A percentile compares a stretch with the other conserved stretches of the same genome.
Evolutionary conservation across 2,329 filamentous ascomycete species (phyloP).

Genomic region (Rutstroemia sydowiana): DNA sequence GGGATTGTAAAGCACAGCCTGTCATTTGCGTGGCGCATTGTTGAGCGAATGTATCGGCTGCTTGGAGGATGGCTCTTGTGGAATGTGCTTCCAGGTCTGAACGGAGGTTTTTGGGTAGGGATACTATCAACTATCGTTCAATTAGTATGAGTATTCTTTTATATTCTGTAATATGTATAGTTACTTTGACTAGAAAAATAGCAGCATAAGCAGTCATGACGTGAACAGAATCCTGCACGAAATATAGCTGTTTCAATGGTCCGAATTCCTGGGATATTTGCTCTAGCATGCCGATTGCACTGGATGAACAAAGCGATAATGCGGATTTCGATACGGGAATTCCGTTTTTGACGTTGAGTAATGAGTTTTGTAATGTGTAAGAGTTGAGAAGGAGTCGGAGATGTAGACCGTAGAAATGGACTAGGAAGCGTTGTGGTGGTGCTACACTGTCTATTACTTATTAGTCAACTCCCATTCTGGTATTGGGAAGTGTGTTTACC

Average conservation of each 20-base stretch:
- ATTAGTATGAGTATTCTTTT: not conserved
- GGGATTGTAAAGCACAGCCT: slow-evolving; percentile 30
- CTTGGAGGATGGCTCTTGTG: slow-evolving; percentile 12
- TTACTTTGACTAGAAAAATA: slow-evolving; percentile 34
- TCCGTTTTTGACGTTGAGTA: slow-evolving; percentile 20
- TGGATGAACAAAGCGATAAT: slow-evolving; percentile 30
- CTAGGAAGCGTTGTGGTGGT: slow-evolving; percentile 32
- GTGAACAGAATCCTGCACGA: slow-evolving; percentile 36
- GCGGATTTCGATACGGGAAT: slow-evolving; percentile 26
- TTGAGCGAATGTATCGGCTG: slow-evolving; percentile 22
- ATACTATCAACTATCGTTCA: not conserved
- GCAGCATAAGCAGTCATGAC: slow-evolving; percentile 38
- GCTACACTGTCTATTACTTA: slow-evolving; percentile 5
- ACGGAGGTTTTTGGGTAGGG: not conserved
- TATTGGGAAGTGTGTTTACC: slow-evolving; percentile 12
- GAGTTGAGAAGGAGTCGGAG: slow-evolving; percentile 34
- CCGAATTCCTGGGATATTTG: slow-evolving; percentile 35
- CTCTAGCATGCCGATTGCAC: slow-evolving; percentile 56
- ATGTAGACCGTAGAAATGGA: slow-evolving; percentile 35
- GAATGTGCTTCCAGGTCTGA: slow-evolving; percentile 15
- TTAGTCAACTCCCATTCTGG: slow-evolving; percentile 19
- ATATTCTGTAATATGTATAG: not conserved
- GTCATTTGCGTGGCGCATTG: slow-evolving; percentile 26
- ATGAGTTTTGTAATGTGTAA: slow-evolving; percentile 30
- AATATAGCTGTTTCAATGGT: slow-evolving; percentile 31